A percentile compares a stretch with the other conserved stretches of the same genome.
Evolutionary conservation across 257 asterid genomes (phyloP).

Genomic region (Orobanche coerulescens): DNA sequence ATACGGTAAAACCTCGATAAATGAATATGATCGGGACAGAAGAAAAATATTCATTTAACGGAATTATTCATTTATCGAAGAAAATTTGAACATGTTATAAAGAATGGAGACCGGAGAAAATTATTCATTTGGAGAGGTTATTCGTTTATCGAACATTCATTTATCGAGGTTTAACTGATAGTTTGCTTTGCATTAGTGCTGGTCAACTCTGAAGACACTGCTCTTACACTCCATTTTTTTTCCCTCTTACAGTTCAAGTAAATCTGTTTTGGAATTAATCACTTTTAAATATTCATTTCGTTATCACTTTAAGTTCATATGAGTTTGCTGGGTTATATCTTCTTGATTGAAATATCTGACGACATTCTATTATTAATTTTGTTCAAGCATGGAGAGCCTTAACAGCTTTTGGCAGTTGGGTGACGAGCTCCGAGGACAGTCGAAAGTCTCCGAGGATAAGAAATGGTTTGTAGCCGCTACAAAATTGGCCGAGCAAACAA

Average conservation of each 20-base stretch:
- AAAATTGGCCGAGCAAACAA: slow-evolving; percentile 76
- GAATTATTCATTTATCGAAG: no score
- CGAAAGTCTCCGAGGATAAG: slow-evolving; percentile 77
- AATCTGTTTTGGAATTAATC: slow-evolving; percentile 6
- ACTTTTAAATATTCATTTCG: not conserved
- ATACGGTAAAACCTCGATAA: no score
- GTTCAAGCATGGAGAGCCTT: slow-evolving; percentile 53
- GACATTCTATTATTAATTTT: not conserved
- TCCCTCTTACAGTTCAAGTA: not conserved
- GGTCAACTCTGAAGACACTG: slow-evolving; percentile 18
- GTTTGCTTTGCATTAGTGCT: slow-evolving; percentile 16
- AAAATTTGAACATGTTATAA: no score
- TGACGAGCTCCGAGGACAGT: slow-evolving; percentile 88
- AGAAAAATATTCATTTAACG: no score
- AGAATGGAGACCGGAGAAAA: no score
- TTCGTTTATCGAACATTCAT: no score
- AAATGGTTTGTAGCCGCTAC: slow-evolving; percentile 82
- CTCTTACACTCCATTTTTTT: not conserved
- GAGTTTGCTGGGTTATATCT: not conserved
- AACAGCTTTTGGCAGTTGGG: slow-evolving; percentile 88
- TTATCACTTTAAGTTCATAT: not conserved
- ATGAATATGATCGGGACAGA: no score
- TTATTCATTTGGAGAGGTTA: no score
- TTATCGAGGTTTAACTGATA: not conserved
- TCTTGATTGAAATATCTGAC: slow-evolving; percentile 15